Evolutionary conservation across 148 eudicot genomes (phyloP), one percentile per base, ranked within the genome.

Genomic region (Rhododendron williamsianum): DNA sequence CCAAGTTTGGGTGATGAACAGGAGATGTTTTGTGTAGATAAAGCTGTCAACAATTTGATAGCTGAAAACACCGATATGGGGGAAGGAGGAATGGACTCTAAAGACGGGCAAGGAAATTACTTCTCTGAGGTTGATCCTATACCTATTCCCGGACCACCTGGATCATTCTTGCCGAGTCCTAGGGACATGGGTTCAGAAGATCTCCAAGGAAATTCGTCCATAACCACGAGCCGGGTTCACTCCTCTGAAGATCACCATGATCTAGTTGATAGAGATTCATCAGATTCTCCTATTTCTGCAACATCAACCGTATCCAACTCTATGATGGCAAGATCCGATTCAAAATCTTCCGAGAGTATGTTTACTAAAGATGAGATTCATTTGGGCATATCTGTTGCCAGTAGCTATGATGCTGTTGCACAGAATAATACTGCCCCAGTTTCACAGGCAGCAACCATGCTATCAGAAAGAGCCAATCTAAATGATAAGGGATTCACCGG

Each of bases 241-340:
- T 90, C 90, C 58, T 87, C 91, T 12, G 89, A 89, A 63, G 94
- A 91, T 79, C 91, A 82, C 13, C 90, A 86, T 78, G 89, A 92
- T 84, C 63, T 86, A 33, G 90, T 49, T 85, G 89, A 88, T 84
- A 88, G 83, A 86, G 90, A 92, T 85, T 84, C 88, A 63, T 89
- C 92, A 19, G 92, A 89, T 87, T 89, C 94, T 83, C 93, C 90
- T 30, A 82, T 85, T 72, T 93, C 95, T 85, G 89, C 94, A 46
- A 80, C 86, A 30, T 93, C 98, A 76, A 72, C 92, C 33, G 67
- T 92, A 45, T 92, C 96, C 41, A 92, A 89, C 90, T 86, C 91
- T 11, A 56, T 74, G 63, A 76, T 86, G 77, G 87, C 85, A 54
- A 89, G 89, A 83, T 82, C 89, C 23, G 78, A 78, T 74, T 85